Evolutionary conservation across 116 monocot genomes (phyloP).

Genomic region (Posidonia oceanica): DNA sequence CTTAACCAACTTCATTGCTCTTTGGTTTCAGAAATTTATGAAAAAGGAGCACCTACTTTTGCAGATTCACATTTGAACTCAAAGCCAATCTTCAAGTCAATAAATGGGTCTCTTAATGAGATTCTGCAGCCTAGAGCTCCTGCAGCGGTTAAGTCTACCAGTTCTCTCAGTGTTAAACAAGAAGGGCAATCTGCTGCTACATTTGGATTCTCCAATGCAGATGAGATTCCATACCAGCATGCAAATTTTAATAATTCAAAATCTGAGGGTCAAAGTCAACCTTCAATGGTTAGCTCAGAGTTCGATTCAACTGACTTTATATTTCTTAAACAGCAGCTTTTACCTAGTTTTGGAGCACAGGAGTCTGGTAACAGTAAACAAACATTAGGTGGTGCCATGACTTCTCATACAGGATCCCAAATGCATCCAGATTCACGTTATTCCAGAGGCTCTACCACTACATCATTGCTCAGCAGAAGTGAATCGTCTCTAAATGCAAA

Average conservation of each 20-base stretch:
- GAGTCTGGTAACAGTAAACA: neutral
- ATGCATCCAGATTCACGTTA: neutral
- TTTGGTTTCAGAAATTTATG: slow-evolving; percentile 6
- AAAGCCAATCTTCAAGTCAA: neutral
- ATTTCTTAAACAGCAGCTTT: slow-evolving; percentile 6
- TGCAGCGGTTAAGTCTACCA: neutral
- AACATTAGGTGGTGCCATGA: neutral
- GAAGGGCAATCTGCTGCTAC: slow-evolving; percentile 2
- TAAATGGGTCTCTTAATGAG: neutral
- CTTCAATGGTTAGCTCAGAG: neutral
- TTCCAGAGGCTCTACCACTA: neutral
- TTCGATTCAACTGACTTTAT: slow-evolving; percentile 7
- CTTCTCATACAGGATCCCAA: neutral
- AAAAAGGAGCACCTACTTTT: neutral
- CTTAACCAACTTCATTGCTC: slow-evolving; percentile 3
- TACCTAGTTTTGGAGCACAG: neutral
- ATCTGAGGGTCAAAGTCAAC: slow-evolving; percentile 3
- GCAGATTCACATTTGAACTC: neutral
- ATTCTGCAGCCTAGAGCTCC: neutral
- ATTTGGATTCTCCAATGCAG: slow-evolving; percentile 1
- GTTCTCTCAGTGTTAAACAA: neutral
- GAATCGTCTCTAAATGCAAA: slow-evolving; percentile 7
- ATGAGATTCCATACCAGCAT: slow-evolving; percentile 1
- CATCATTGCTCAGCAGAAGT: slow-evolving; percentile 5
- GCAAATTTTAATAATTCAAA: neutral